A percentile compares a stretch with the other conserved stretches of the same genome.
phyloP scores from a whole-genome alignment of 2,329 filamentous ascomycete species.

The Colletotrichum aenigma region DNA sequence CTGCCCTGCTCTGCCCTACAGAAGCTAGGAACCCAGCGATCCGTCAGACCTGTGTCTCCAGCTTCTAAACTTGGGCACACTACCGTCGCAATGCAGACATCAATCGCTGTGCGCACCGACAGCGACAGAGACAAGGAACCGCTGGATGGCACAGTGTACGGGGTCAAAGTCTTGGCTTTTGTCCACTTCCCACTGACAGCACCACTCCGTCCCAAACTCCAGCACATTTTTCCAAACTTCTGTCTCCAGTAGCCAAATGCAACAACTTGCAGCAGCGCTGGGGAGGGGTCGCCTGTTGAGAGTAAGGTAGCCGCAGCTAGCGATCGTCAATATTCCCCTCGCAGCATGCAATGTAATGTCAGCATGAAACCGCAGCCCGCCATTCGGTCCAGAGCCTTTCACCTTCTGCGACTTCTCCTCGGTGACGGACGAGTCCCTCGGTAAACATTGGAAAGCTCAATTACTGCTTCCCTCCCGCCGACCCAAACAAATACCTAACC shows the following conservation, averaged over 20 bases:
- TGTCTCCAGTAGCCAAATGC: neutral
- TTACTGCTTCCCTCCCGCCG: neutral
- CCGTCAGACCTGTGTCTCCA: neutral
- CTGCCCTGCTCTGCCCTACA: neutral
- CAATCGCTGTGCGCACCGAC: neutral
- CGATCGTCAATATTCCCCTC: neutral
- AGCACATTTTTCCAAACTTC: neutral
- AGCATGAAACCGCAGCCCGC: constrained; percentile 9
- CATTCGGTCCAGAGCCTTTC: neutral
- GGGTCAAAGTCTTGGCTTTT: neutral
- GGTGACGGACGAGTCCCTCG: neutral
- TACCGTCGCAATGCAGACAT: neutral
- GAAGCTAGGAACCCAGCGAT: neutral
- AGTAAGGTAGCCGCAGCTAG: neutral
- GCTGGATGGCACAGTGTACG: neutral
- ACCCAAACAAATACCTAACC: neutral
- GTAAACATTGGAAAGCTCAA: neutral
- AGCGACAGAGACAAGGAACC: neutral
- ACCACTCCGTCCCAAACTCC: neutral
- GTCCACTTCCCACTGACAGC: neutral
- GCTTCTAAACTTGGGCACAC: neutral
- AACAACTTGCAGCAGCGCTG: neutral
- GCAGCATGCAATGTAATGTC: constrained; percentile 15
- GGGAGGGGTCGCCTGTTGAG: neutral
- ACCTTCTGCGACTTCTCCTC: neutral